Evolutionary conservation across 2,329 filamentous ascomycete genomes (phyloP).

Genomic region (Colletotrichum sp.): DNA sequence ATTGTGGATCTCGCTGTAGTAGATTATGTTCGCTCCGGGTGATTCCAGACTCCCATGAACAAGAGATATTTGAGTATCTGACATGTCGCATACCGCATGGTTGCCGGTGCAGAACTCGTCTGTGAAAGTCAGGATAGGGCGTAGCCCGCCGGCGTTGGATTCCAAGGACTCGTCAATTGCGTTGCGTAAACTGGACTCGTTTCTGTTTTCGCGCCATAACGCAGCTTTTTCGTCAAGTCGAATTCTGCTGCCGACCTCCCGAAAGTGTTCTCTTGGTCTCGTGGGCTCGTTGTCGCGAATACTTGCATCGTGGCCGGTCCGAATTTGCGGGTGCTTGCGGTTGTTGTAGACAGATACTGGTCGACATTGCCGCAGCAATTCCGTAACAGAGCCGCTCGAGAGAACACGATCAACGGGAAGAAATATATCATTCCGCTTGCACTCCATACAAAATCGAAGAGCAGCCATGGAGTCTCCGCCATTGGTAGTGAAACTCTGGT

Average conservation of each 20-base stretch:
- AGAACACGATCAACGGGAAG: not conserved
- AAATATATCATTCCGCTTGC: not conserved
- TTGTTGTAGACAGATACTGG: not conserved
- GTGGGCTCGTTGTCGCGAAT: not conserved
- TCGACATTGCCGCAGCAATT: not conserved
- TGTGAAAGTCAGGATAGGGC: not conserved
- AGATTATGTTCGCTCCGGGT: slow-evolving; percentile 27
- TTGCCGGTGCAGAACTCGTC: not conserved
- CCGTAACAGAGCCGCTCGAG: not conserved
- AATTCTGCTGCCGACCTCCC: not conserved
- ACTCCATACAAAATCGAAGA: not conserved
- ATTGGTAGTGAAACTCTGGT: not conserved
- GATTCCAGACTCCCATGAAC: slow-evolving; percentile 23
- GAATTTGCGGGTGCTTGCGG: not conserved
- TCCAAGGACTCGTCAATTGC: not conserved
- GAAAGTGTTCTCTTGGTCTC: not conserved
- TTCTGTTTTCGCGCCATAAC: not conserved
- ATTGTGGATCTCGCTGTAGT: slow-evolving; percentile 22
- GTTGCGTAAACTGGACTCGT: not conserved
- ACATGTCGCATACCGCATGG: not conserved
- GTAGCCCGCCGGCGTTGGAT: not conserved
- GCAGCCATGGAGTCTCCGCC: not conserved
- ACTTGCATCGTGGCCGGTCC: not conserved
- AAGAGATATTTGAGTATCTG: slow-evolving; percentile 29
- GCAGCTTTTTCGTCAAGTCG: not conserved